Percentiles rank a stretch among this genome's conserved stretches.
Conservation (phyloP, 192 early-diverging fungal genomes). For the Mortierella alpina region DNA sequence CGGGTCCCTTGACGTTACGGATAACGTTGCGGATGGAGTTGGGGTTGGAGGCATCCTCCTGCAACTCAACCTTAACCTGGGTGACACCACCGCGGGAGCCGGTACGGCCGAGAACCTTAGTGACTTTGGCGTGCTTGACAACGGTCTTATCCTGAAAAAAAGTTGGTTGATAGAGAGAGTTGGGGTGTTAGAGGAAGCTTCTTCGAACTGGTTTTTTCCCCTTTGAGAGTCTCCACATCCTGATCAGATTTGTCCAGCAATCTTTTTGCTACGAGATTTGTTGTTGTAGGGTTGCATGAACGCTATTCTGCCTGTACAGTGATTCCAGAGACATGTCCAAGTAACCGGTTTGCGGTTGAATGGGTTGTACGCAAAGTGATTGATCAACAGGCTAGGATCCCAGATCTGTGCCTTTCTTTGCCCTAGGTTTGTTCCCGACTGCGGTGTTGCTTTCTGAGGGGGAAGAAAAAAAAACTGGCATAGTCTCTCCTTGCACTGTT, state of each 20-base stretch:
- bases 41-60: conserved; percentile 86
- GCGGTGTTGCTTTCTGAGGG: not conserved
- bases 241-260: too few species aligned
- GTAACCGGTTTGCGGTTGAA: too few species aligned
- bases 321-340: too few species aligned
- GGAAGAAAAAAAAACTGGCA: conserved; percentile 11
- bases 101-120: conserved; percentile 98
- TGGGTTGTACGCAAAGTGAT: too few species aligned
- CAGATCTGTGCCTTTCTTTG: too few species aligned
- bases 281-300: too few species aligned
- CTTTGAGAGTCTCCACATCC: too few species aligned
- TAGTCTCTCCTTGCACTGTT: conserved; percentile 21
- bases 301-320: too few species aligned
- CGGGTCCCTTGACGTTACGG: conserved; percentile 99
- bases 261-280: too few species aligned
- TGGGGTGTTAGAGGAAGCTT: not conserved
- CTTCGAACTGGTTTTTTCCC: too few species aligned
- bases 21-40: conserved; percentile 88
- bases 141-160: conserved; percentile 58
- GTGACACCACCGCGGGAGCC: conserved; percentile 99
- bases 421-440: not conserved
- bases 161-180: not conserved
- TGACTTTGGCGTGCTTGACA: conserved; percentile 95
- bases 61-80: conserved; percentile 99
- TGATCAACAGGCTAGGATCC: too few species aligned